A percentile compares a stretch with the other conserved stretches of the same genome.
phyloP scores from a whole-genome alignment of 306 rosid species.

The Fragaria iinumae region DNA sequence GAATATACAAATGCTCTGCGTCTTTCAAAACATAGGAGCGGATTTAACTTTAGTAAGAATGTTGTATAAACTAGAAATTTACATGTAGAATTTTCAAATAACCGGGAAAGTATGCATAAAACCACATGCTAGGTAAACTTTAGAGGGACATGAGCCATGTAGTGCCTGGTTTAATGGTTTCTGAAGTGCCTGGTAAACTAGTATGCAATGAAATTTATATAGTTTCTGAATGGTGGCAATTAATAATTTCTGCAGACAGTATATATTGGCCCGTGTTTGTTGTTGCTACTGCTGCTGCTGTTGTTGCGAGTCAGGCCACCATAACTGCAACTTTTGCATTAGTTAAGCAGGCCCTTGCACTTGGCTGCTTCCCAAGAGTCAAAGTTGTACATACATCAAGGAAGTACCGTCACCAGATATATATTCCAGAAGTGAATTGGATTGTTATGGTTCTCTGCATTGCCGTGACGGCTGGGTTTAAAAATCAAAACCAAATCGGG shows the following conservation, averaged over 20 bases:
- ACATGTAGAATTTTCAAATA: not conserved
- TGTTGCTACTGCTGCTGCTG: conserved; percentile 92
- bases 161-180: not conserved
- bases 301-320: conserved; percentile 94
- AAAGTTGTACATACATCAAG: conserved; percentile 90
- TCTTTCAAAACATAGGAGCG: not conserved
- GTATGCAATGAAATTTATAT: too few species aligned
- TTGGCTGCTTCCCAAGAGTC: conserved; percentile 94
- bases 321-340: conserved; percentile 88
- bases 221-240: conserved; percentile 27
- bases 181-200: too few species aligned
- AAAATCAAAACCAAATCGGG: conserved; percentile 89
- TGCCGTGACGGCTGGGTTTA: conserved; percentile 89
- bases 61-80: not conserved
- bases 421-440: conserved; percentile 93
- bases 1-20: not conserved
- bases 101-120: not conserved
- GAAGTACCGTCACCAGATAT: conserved; percentile 81
- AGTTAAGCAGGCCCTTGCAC: conserved; percentile 92
- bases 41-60: not conserved
- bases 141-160: not conserved
- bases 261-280: conserved; percentile 96
- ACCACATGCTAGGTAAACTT: not conserved
- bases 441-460: conserved; percentile 94
- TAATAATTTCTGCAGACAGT: conserved; percentile 45